Conservation (phyloP, 805 yeast species). For the Wickerhamomyces mucosus region DNA sequence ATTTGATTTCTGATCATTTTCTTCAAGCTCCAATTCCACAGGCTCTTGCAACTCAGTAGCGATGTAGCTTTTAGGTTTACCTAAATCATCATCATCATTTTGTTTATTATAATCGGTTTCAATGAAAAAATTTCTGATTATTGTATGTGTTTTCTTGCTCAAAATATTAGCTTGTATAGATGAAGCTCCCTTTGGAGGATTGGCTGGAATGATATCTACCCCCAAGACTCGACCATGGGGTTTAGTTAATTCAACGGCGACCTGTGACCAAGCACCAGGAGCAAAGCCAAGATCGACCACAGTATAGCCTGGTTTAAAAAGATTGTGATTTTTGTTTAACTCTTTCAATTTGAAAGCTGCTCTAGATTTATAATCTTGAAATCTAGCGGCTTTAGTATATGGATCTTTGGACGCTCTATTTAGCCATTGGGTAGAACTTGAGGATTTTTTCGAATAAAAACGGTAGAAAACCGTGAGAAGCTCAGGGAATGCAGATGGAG, state of each 20-base stretch:
- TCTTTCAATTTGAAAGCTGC: constrained; percentile 88
- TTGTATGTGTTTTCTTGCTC: constrained; percentile 50
- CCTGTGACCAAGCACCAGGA: constrained; percentile 94
- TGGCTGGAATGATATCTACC: constrained; percentile 69
- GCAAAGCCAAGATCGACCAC: constrained; percentile 89
- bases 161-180: constrained; percentile 85
- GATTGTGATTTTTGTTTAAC: constrained; percentile 50
- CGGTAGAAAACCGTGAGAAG: constrained; percentile 3
- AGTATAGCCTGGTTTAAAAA: constrained; percentile 47
- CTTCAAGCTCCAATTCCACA: constrained; percentile 6
- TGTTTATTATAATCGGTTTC: not conserved
- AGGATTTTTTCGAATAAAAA: constrained; percentile 24
- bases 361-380: constrained; percentile 58
- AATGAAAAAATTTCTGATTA: constrained; percentile 41
- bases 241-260: constrained; percentile 46
- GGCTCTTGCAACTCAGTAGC: constrained; percentile 19
- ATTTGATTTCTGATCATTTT: constrained; percentile 1
- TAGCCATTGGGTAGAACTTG: constrained; percentile 67
- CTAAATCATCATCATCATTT: constrained; percentile 11
- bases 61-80: constrained; percentile 20
- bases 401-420: constrained; percentile 57
- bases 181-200: constrained; percentile 74
- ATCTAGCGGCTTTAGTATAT: constrained; percentile 58
- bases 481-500: no score
- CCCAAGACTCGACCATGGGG: constrained; percentile 58